Evolutionary conservation across 139 green algal species (phyloP), one percentile per base, ranked within the genome.

Genomic region (Chlamydomonas sp.): DNA sequence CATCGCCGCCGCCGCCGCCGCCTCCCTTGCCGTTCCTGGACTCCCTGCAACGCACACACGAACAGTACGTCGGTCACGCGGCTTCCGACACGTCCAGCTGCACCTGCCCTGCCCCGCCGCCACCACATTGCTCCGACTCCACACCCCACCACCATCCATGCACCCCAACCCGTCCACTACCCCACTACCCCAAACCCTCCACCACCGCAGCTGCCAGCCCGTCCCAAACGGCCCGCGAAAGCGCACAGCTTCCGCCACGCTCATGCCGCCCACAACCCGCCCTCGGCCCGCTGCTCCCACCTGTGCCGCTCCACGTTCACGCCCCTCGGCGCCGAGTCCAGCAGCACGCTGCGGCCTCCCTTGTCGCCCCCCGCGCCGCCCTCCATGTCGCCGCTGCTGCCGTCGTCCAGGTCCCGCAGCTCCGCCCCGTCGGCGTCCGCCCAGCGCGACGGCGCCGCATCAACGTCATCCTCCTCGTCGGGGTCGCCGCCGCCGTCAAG

Each of bases 381-480:
- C 1, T 86, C 82, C 79, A 84, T 31, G 3, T 77, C 74, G 10
- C 7, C 14, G 60, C 78, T 60, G 3, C n/a, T 69, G 69, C 20
- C 18, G 63, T 86, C 71, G 18, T 66, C 16, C 31, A 49, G 31
- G 31, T 49, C 31, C 31, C 31, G 31, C 31, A 49, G 31, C 3
- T 86, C 82, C n/a, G 61, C 71, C 3, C 71, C 82, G 59, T 86
- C 82, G 1, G 71, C 82, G 17, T 86, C 82, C 12, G 82, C 82
- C 82, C 82, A 86, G 5, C 82, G 82, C 7, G 20, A 64, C 7
- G 60, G 71, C 4, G 79, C 64, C 1, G 64, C 79, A 5, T 75
- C 79, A 20, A 10, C 82, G 58, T 49, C 67, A 20, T 69, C 80
- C 5, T 75, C 80, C 18, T 86, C 80, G 57, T n/a, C 82, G n/a